A percentile compares a stretch with the other conserved stretches of the same genome.
These are phyloP conservation scores for Aspergillus brasiliensis DNA, from an alignment of 2,329 filamentous ascomycete species.

Conservation along the genomic window DNA sequence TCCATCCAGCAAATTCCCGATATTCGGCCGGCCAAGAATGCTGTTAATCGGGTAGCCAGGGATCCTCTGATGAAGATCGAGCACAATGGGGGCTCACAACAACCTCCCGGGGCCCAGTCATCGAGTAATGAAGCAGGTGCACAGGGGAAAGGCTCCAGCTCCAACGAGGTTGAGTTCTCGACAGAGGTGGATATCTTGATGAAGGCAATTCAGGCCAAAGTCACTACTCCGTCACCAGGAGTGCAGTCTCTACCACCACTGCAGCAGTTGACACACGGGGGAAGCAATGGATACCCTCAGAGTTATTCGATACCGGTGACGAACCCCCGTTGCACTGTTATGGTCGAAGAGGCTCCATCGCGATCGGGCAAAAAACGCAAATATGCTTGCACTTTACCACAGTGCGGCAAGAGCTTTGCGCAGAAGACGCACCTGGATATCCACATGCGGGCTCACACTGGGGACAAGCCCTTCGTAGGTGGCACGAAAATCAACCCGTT, in stretches of 20 bases:
- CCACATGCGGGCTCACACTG: slow-evolving; percentile 84
- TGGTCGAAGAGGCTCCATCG: slow-evolving; percentile 39
- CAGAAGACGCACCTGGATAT: slow-evolving; percentile 95
- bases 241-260: slow-evolving; percentile 39
- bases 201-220: slow-evolving; percentile 78
- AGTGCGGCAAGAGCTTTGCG: slow-evolving; percentile 79
- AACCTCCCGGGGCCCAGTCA: slow-evolving; percentile 6
- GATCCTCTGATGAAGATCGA: slow-evolving; percentile 20
- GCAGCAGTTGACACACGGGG: slow-evolving; percentile 35
- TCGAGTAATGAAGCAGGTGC: slow-evolving; percentile 11
- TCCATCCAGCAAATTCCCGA: slow-evolving; percentile 40
- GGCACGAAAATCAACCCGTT: background rate
- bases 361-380: slow-evolving; percentile 55
- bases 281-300: slow-evolving; percentile 23
- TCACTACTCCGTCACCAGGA: slow-evolving; percentile 29
- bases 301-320: slow-evolving; percentile 25
- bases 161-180: slow-evolving; percentile 64
- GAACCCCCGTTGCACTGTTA: slow-evolving; percentile 24
- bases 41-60: slow-evolving; percentile 32
- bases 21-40: slow-evolving; percentile 42
- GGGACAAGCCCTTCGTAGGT: slow-evolving; percentile 85
- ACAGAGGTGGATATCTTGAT: slow-evolving; percentile 86
- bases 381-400: slow-evolving; percentile 72
- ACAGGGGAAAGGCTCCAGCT: slow-evolving; percentile 48
- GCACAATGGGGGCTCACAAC: slow-evolving; percentile 6